Evolutionary conservation across 2,329 filamentous ascomycete genomes (phyloP).

Genomic region (Apiospora hydei): DNA sequence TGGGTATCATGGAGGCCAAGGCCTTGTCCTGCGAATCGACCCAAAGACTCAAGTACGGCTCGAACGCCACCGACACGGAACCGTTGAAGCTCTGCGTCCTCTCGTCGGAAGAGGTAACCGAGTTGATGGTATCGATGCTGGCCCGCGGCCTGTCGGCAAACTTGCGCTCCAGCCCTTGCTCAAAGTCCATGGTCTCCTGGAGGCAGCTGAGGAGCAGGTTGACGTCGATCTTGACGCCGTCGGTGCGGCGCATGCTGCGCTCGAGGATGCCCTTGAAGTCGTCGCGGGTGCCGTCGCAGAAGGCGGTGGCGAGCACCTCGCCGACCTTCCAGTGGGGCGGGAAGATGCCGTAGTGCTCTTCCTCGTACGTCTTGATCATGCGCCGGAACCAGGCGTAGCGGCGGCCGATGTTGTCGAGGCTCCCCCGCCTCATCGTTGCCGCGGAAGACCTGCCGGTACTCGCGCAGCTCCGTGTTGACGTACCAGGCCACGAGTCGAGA

Average conservation of each 20-base stretch:
- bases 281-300: conserved; percentile 93
- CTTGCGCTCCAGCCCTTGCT: conserved; percentile 85
- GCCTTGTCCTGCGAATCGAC: conserved; percentile 95
- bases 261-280: conserved; percentile 95
- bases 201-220: conserved; percentile 87
- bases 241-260: conserved; percentile 79
- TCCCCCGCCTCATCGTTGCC: conserved; percentile 97
- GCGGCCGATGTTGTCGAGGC: conserved; percentile 92
- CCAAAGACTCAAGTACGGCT: conserved; percentile 96
- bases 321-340: conserved; percentile 88
- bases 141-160: conserved; percentile 78
- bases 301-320: conserved; percentile 87
- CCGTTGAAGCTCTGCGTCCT: conserved; percentile 82
- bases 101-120: conserved; percentile 65
- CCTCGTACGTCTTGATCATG: conserved; percentile 94
- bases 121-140: conserved; percentile 90
- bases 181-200: conserved; percentile 96
- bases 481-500: conserved; percentile 92
- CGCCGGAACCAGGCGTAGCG: conserved; percentile 96
- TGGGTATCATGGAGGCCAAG: conserved; percentile 82
- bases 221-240: conserved; percentile 85
- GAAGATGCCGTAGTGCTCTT: conserved; percentile 89
- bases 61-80: conserved; percentile 94
- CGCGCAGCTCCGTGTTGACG: conserved; percentile 93
- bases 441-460: conserved; percentile 94